phyloP scores from a whole-genome alignment of 768 basidiomycete species.

The Leccinum fibrillosum region DNA sequence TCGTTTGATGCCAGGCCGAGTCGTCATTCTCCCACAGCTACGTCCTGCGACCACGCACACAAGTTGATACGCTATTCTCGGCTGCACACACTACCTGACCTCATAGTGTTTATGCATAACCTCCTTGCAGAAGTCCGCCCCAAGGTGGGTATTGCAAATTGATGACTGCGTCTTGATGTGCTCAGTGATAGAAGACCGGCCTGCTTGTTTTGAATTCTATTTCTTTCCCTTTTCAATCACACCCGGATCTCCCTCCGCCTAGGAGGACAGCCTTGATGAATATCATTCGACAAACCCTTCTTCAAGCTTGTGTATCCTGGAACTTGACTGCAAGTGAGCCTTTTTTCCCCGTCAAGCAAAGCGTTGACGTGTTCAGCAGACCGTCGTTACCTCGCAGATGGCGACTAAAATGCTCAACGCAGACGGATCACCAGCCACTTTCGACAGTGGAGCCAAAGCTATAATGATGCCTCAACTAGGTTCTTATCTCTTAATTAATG shows the following conservation, averaged over 20 bases:
- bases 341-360: not conserved
- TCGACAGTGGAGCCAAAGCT: slow-evolving; percentile 60
- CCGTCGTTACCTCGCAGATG: slow-evolving; percentile 64
- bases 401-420: slow-evolving; percentile 63
- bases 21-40: slow-evolving; percentile 35
- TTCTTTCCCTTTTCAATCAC: slow-evolving; percentile 62
- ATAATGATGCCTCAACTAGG: slow-evolving; percentile 68
- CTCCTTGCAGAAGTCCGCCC: slow-evolving; percentile 47
- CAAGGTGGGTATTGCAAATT: slow-evolving; percentile 39
- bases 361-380: slow-evolving; percentile 29
- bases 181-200: slow-evolving; percentile 36
- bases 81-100: slow-evolving; percentile 47
- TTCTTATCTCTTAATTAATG: slow-evolving; percentile 25
- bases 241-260: slow-evolving; percentile 35
- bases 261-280: slow-evolving; percentile 46
- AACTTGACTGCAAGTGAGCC: slow-evolving; percentile 45
- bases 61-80: slow-evolving; percentile 24
- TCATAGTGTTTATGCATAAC: slow-evolving; percentile 58
- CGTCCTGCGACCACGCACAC: slow-evolving; percentile 33
- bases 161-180: not conserved
- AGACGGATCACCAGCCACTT: slow-evolving; percentile 64
- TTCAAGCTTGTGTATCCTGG: slow-evolving; percentile 44
- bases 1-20: slow-evolving; percentile 8
- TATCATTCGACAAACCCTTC: slow-evolving; percentile 49
- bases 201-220: slow-evolving; percentile 67